A percentile compares a stretch with the other conserved stretches of the same genome.
These are phyloP conservation scores for Cyberlindnera mississippiensis DNA, from an alignment of 805 yeast species.

Conservation along the genomic window DNA sequence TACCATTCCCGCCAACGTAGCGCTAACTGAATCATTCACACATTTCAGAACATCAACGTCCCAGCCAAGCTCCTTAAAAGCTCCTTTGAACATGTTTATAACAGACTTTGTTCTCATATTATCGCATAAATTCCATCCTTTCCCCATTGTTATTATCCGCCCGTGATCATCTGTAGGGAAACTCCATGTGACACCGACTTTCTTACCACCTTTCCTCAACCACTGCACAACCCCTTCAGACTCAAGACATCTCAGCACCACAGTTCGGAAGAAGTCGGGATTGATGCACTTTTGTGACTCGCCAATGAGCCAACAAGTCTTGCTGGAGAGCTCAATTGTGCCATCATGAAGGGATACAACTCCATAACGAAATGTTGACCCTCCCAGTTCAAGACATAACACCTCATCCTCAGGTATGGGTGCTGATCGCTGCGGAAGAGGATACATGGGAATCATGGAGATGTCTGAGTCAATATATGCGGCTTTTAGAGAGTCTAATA, in stretches of 20 bases:
- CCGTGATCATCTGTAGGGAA: constrained; percentile 45
- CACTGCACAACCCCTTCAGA: background rate
- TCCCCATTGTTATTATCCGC: constrained; percentile 50
- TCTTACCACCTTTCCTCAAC: background rate
- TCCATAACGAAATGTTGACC: constrained; percentile 45
- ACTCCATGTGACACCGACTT: constrained; percentile 52
- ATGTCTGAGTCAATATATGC: constrained; percentile 5
- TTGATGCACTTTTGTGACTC: constrained; percentile 36
- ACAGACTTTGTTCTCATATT: constrained; percentile 42
- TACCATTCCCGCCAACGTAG: constrained; percentile 36
- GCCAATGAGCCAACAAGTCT: constrained; percentile 12
- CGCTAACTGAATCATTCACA: constrained; percentile 66
- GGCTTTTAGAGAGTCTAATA: background rate
- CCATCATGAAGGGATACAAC: constrained; percentile 14
- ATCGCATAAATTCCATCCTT: constrained; percentile 47
- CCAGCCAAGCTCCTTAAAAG: constrained; percentile 22
- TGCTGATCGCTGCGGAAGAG: background rate
- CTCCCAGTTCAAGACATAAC: constrained; percentile 52
- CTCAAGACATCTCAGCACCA: constrained; percentile 28
- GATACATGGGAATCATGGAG: constrained; percentile 13
- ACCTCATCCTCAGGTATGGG: background rate
- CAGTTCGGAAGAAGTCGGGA: constrained; percentile 37
- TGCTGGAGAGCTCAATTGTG: constrained; percentile 2
- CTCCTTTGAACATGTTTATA: constrained; percentile 36
- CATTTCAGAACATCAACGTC: constrained; percentile 36